Evolutionary conservation across 176 grass and related monocot genomes (phyloP), one percentile per base, ranked within the genome.

Genomic region (Phragmites australis): DNA sequence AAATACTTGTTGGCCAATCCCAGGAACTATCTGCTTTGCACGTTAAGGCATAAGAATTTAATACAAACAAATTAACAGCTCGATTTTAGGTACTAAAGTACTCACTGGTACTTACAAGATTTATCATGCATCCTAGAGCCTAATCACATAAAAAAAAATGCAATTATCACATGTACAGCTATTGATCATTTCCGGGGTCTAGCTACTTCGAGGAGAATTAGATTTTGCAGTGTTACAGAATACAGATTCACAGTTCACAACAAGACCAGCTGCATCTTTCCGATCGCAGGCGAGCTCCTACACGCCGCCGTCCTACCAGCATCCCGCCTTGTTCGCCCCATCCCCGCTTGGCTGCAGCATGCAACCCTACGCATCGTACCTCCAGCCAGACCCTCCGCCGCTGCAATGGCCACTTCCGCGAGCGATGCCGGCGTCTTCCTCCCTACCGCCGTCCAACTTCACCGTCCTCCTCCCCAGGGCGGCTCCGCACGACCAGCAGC

Each of bases 371-470:
- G 3, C 22, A 16, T 21, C 63, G 11, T 77, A 89, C 66, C 74
- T 82, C 57, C 65, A 77, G 0, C 12, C 37, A 0, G 83, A 86
- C 30, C 65, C 9, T 9, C n/a, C n/a, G 12, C 21, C 45, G 25
- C 47, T 37, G 10, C 83, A 82, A 27, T 82, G 83, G 82, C 78
- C 64, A 22, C 86, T 80, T 50, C 72, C 83, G 9, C 55, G 65
- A 31, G 13, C 72, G 29, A 0, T 41, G 21, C 22, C 65, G 2
- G 15, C 74, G 6, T n/a, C 60, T 1, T 60, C 79, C 39, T 69
- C 63, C 63, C 2, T 70, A 17, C 70, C 60, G 42, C 60, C 76
- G 1, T 17, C 57, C 48, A 72, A 31, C 56, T 89, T 89, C 78
- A 0, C 30, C 30, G 6, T 85, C 48, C 16, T 80, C 44, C 46